A percentile compares a stretch with the other conserved stretches of the same genome.
phyloP scores from a whole-genome alignment of 225 moss, liverwort and hornwort genomes.

The Pleurozium schreberi region DNA sequence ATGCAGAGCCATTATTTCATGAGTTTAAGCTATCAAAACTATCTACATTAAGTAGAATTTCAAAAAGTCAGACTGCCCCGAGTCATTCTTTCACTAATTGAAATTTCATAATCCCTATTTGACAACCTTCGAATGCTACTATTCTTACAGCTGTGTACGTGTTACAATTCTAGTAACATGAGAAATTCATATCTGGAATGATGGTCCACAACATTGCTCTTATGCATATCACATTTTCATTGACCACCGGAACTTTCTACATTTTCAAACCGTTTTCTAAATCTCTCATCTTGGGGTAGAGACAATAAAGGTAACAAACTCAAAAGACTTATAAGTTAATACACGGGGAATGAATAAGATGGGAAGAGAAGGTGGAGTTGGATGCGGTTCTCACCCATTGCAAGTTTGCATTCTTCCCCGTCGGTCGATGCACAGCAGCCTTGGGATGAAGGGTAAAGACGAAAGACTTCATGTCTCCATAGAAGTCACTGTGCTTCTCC shows the following conservation, averaged over 20 bases:
- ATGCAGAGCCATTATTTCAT: background rate
- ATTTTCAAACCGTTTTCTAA: background rate
- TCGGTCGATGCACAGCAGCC: slow-evolving; percentile 56
- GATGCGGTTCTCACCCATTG: slow-evolving; percentile 65
- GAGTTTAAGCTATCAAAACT: background rate
- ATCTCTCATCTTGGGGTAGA: background rate
- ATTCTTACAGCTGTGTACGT: background rate
- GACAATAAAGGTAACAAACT: background rate
- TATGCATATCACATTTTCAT: background rate
- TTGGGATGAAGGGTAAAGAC: slow-evolving; percentile 65
- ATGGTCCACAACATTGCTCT: background rate
- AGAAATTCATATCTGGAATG: background rate
- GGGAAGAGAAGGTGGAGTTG: background rate
- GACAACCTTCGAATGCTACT: background rate
- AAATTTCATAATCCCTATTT: background rate
- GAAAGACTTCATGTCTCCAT: slow-evolving; percentile 95
- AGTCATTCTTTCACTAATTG: background rate
- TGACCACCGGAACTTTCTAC: background rate
- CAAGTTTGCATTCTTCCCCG: slow-evolving; percentile 73
- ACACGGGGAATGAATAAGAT: background rate
- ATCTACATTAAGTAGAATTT: too few species aligned
- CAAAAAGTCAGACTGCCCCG: background rate
- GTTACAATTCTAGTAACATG: background rate
- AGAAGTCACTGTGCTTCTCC: slow-evolving; percentile 75
- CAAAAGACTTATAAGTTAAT: background rate